phyloP scores from a whole-genome alignment of 2,329 filamentous ascomycete species.

The Harringtonia lauricola region DNA sequence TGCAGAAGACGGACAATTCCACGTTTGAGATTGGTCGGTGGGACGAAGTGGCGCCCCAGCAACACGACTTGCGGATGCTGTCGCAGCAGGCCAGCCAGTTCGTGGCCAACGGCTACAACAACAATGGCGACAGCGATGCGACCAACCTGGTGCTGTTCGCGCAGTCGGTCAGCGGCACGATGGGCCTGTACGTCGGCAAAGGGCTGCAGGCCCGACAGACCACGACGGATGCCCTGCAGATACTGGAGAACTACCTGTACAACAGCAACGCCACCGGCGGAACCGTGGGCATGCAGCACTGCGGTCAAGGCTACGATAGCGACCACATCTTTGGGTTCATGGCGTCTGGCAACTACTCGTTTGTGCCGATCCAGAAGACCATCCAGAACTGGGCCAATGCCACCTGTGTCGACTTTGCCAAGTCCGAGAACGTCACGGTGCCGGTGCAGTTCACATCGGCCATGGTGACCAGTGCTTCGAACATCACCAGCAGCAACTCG shows the following conservation, averaged over 20 bases:
- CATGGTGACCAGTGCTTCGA: too few relatives aligned
- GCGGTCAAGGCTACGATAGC: slow-evolving; percentile 17
- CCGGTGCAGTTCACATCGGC: too few relatives aligned
- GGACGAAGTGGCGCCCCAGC: too few relatives aligned
- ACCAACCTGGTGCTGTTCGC: slow-evolving; percentile 17
- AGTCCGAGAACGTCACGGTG: too few relatives aligned
- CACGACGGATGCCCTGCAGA: slow-evolving; percentile 14
- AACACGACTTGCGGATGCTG: too few relatives aligned
- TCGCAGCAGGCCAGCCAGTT: too few relatives aligned
- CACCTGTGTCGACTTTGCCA: slow-evolving; percentile 14
- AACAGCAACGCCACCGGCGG: slow-evolving; percentile 15
- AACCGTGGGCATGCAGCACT: slow-evolving; percentile 25
- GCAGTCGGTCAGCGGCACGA: slow-evolving; percentile 16
- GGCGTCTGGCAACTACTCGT: slow-evolving; percentile 20
- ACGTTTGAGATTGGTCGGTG: too few relatives aligned
- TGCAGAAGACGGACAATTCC: too few relatives aligned
- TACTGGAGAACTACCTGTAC: slow-evolving; percentile 16
- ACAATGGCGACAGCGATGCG: not conserved
- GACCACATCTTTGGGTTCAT: slow-evolving; percentile 23
- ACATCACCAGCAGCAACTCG: too few relatives aligned
- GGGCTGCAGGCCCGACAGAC: slow-evolving; percentile 14
- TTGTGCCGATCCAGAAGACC: slow-evolving; percentile 19
- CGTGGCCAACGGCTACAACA: too few relatives aligned
- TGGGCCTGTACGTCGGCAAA: slow-evolving; percentile 25
- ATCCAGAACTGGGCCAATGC: slow-evolving; percentile 19